Base-by-base conservation (phyloP, 1,284 basidiomycete genomes). In the Malassezia equina region DNA sequence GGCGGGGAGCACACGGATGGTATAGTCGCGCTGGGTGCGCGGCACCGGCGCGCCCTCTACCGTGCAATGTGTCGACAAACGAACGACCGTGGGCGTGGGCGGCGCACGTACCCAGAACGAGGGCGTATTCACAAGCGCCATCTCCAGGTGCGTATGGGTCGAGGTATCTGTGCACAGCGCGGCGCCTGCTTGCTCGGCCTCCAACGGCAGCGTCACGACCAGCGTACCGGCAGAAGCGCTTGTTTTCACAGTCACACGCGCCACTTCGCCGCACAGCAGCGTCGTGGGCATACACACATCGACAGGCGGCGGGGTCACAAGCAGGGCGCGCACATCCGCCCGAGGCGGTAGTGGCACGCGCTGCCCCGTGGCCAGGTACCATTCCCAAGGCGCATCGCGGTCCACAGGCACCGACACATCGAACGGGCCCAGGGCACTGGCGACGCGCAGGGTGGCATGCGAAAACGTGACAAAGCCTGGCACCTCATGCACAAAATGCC, bases 81-180 rank as follows among this genome's bases (percentile, higher is more conserved):
- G 41, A 24, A 52, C n/a, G 11, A 25, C 29, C 24, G 43, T 43
- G n/a, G 32, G 24, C 6, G 25, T 17, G 24, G 44, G 44, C 33
- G 51, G 51, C 27, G 51, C 51, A 40, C 34, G 51, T 4, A 52
- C 23, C n/a, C 27, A 51, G 2, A 51, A 17, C 15, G 21, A 8
- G 5, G 40, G 21, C 29, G 12, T 7, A 7, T 33, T 27, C 6
- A 12, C 36, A 23, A 15, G 28, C 17, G 19, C 11, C 23, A 42
- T 7, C 23, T 23, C 40, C 3, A 5, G 9, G 9, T 42, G 40
- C 21, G 40, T 4, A 2, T 5, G 40, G 9, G 21, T 15, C 13
- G 2, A 8, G 21, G 40, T 24, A 5, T 42, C 28, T 5, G 8
- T 12, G 21, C 27, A 11, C 9, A 41, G 12, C 27, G 15, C 34